Percentiles rank a stretch among this genome's conserved stretches.
Conservation (phyloP, 306 rosid species). For the Astragalus glycyphyllos region DNA sequence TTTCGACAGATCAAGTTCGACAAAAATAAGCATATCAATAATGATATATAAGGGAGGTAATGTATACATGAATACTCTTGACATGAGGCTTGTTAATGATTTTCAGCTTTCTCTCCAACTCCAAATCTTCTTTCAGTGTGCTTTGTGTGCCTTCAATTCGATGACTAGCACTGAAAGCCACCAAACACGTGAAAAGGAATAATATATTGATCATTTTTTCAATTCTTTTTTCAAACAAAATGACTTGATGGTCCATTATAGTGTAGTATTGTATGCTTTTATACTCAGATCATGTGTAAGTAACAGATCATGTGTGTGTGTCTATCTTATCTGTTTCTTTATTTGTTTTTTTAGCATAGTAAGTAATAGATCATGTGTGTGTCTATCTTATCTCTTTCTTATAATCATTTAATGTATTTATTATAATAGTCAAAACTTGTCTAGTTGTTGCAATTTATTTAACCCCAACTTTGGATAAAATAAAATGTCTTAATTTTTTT, state of each 20-base stretch:
- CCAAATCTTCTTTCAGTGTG: neutral
- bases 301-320: too few relatives aligned
- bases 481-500: too few relatives aligned
- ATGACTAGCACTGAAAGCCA: neutral
- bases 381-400: too few relatives aligned
- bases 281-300: too few relatives aligned
- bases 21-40: neutral
- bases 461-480: too few relatives aligned
- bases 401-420: too few relatives aligned
- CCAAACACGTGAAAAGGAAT: neutral
- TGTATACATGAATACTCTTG: conserved; percentile 30
- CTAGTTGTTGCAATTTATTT: too few relatives aligned
- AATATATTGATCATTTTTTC: conserved; percentile 4
- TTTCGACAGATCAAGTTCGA: neutral
- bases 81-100: conserved; percentile 14
- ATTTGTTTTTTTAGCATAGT: too few relatives aligned
- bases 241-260: neutral
- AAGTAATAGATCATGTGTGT: too few relatives aligned
- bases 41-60: neutral
- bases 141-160: neutral
- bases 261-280: too few relatives aligned
- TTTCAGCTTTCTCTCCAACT: conserved; percentile 29
- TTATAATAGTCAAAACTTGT: too few relatives aligned
- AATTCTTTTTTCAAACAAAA: neutral
- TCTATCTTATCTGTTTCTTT: too few relatives aligned